Conservation (phyloP, 441 rosid species). For the Croton setiger region DNA sequence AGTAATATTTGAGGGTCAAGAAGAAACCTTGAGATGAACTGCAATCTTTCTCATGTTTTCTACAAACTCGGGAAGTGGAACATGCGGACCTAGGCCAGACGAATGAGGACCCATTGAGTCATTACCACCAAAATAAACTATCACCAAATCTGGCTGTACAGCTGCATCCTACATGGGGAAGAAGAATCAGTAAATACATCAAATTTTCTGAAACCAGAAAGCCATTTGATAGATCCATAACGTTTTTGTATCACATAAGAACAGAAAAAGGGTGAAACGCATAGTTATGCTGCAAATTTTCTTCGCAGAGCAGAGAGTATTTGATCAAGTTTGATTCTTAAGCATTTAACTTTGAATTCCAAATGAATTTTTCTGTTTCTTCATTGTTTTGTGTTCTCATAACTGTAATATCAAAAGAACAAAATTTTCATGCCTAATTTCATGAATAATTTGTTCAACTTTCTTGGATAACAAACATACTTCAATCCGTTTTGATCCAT, state of each 20-base stretch:
- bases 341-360: not conserved
- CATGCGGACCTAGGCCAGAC: conserved; percentile 89
- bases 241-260: not conserved
- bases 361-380: not conserved
- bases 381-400: too few species aligned
- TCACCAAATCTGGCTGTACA: conserved; percentile 72
- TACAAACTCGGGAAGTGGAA: conserved; percentile 66
- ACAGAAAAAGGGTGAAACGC: not conserved
- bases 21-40: conserved; percentile 68
- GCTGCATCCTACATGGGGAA: conserved; percentile 48
- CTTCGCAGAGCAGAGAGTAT: not conserved
- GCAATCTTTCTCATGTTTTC: conserved; percentile 88
- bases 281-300: not conserved
- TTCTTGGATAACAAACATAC: too few species aligned
- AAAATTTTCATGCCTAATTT: too few species aligned
- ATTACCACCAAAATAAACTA: conserved; percentile 94
- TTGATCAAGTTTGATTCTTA: not conserved
- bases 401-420: too few species aligned
- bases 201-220: not conserved
- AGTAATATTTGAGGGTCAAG: not conserved
- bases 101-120: conserved; percentile 93
- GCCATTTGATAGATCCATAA: not conserved
- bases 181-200: not conserved
- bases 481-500: too few species aligned
- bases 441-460: too few species aligned